Conservation (phyloP, 768 basidiomycete species). For the Lepiota venenata region DNA sequence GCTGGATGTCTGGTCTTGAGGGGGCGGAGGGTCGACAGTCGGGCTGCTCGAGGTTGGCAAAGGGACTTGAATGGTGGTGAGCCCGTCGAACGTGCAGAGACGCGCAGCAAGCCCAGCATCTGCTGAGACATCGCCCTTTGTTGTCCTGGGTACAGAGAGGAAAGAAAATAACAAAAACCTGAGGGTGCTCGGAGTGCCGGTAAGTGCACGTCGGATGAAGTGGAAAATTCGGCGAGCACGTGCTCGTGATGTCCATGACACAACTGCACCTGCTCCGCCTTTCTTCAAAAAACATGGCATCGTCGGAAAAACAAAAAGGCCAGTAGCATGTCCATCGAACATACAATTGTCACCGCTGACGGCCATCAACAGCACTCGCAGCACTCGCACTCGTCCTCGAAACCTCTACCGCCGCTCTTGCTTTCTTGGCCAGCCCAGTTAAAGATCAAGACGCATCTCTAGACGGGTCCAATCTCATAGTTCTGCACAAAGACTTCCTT, state of each 20-base stretch:
- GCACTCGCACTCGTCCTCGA: conserved; percentile 31
- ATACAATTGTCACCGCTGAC: background rate
- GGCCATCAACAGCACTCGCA: conserved; percentile 21
- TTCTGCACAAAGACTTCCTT: conserved; percentile 52
- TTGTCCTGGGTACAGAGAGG: background rate
- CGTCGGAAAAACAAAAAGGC: conserved; percentile 37
- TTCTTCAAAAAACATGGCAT: conserved; percentile 20
- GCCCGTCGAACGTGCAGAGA: conserved; percentile 9
- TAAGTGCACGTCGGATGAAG: conserved; percentile 15
- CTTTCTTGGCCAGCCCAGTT: conserved; percentile 20
- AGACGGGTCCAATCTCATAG: conserved; percentile 24
- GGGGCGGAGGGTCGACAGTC: conserved; percentile 11
- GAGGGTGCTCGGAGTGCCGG: conserved; percentile 13
- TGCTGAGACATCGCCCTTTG: background rate
- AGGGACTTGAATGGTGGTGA: conserved; percentile 2
- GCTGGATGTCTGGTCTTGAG: background rate
- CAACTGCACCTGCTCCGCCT: conserved; percentile 6
- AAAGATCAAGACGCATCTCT: conserved; percentile 15
- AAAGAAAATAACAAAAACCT: background rate
- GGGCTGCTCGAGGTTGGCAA: conserved; percentile 11
- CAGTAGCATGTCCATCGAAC: conserved; percentile 17
- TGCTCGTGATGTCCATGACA: background rate
- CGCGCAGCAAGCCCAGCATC: conserved; percentile 13
- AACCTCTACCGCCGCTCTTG: conserved; percentile 36
- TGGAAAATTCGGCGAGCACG: conserved; percentile 13